Base-by-base conservation (phyloP, 768 basidiomycete species). In the Lyophyllum shimeji region DNA sequence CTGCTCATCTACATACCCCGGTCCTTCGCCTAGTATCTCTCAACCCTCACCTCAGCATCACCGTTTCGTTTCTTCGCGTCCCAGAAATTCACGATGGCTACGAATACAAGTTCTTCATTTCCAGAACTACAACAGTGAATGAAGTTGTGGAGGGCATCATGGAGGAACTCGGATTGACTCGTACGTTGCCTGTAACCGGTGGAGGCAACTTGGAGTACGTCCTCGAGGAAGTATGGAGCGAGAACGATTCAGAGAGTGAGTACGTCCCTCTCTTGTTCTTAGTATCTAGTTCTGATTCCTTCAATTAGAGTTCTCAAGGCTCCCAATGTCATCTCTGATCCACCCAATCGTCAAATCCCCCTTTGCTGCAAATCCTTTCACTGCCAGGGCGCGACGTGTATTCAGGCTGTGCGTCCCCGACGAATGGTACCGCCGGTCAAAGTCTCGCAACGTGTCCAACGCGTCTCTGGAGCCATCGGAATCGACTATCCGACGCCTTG, bases 61-160 rank as follows among this genome's bases (percentile, higher is more conserved):
- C 73, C 1, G 64, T 89, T 37, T 65, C 75, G 0, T 89, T 91
- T 68, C 68, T 79, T 42, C 83, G 88, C 44, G 82, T 93, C 15
- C 90, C 90, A 2, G 87, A 91, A 67, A 82, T 93, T 55, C 81
- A 86, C 49, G 92, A 93, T 62, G 86, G 78, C 1, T 91, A 86
- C 63, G 63, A 74, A 59, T 85, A 86, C 75, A 85, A 78, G 50
- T 60, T 83, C 39, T 94, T 85, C 69, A 75, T 93, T 52, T 81
- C 87, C 3, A 78, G 79, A 52, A 71, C 69, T 1, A 81, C 76
- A 46, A 82, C 81, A 3, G 83, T 85, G 2, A 67, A 73, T n/a
- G 81, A 86, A 42, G 74, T 83, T 15, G 65, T 90, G 45, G 70
- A 79, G 29, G 60, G 64, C 7, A 69, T 89, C 8, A 62, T 82